Base-by-base conservation (phyloP, 352 stramenopile genomes). In the Pythium angustatum region DNA sequence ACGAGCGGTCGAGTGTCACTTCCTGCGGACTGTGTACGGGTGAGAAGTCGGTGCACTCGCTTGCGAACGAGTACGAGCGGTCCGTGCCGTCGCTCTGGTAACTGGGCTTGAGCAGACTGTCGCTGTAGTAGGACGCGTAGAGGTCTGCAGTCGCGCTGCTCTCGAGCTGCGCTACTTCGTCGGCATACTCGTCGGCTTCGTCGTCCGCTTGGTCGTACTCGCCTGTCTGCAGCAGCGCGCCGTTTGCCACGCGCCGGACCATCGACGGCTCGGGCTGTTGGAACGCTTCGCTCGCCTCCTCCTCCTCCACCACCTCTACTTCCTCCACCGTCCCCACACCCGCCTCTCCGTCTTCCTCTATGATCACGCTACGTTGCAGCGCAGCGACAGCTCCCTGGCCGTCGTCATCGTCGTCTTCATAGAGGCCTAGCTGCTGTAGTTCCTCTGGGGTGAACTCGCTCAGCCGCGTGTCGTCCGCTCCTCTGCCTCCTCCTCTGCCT, bases 71-170 rank as follows among this genome's bases (percentile, higher is more conserved):
- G 27, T 83, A 72, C 38, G 83, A 91, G 44, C 79, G 67, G 30
- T 91, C 83, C n/a, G 80, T 90, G 53, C 79, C 77, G 67, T 88
- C 80, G 58, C 78, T 88, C 34, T 78, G 41, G 63, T 64, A 70
- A 27, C 76, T 88, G 38, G 64, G 70, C 38, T 73, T 75, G 50
- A 64, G 21, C n/a, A 72, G 33, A 26, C 44, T 67, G 27, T 72
- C 65, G 45, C 52, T 63, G 40, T 72, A 67, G 47, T 60, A 67
- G 19, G 65, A 64, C 14, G 64, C 68, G 2, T 70, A 84, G 30
- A 79, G 57, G 47, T 75, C 64, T 8, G 47, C 28, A 26, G 72
- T 73, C 8, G 38, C 40, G 28, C 47, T 77, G 63, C 49, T 72
- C 44, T 79, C 65, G n/a, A 76, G 55, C 26, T 61, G 56, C 21